phyloP scores from a whole-genome alignment of 192 early-diverging fungal genomes.

The Gamsiella multidivaricata region DNA sequence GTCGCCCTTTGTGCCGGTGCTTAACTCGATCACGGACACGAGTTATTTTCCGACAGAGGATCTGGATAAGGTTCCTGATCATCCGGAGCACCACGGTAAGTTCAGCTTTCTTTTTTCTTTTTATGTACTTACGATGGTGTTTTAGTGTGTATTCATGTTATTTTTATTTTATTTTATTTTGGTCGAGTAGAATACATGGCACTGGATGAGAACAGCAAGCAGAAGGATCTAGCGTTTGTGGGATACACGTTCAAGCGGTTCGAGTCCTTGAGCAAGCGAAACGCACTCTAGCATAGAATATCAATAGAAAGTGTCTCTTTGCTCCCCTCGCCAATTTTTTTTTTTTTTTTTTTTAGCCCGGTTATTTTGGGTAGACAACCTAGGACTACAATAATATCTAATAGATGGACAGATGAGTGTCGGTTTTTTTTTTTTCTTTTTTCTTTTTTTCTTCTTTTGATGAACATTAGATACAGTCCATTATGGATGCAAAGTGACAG shows the following conservation, averaged over 20 bases:
- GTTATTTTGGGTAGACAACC: too few relatives aligned
- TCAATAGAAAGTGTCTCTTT: neutral
- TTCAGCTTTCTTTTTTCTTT: too few relatives aligned
- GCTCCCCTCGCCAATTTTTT: neutral
- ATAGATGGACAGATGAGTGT: neutral
- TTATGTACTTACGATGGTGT: too few relatives aligned
- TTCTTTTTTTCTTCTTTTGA: neutral
- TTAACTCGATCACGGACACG: conserved; percentile 96
- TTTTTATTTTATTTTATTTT: neutral
- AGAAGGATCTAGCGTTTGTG: conserved; percentile 97
- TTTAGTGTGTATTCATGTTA: neutral
- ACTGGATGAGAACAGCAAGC: conserved; percentile 59
- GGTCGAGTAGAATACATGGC: conserved; percentile 18
- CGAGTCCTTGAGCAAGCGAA: conserved; percentile 80
- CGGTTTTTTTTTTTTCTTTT: conserved; percentile 1
- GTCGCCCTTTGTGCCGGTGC: conserved; percentile 93
- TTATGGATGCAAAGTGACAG: too few relatives aligned
- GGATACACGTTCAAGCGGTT: conserved; percentile 99
- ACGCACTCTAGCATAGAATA: conserved; percentile 44
- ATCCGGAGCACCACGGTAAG: conserved; percentile 48
- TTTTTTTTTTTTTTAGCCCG: neutral
- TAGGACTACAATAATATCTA: too few relatives aligned
- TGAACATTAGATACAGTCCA: too few relatives aligned
- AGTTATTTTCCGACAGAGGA: conserved; percentile 98
- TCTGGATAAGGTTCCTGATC: conserved; percentile 78